Evolutionary conservation across 192 early-diverging fungal species (phyloP).

Genomic region (Radiomyces spectabilis): DNA sequence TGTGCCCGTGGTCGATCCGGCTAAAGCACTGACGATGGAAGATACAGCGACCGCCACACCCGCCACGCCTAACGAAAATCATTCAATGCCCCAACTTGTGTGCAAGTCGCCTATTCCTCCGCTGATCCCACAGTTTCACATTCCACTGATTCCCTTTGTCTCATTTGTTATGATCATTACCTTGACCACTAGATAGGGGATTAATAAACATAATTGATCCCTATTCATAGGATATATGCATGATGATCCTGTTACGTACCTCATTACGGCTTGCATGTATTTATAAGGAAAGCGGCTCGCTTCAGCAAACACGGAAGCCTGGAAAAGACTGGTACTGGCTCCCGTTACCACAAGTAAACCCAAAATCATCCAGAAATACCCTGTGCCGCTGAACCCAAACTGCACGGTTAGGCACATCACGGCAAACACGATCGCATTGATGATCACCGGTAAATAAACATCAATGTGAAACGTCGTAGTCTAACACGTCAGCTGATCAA

Average conservation of each 20-base stretch:
- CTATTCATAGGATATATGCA: background rate
- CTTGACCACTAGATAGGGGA: constrained; percentile 38
- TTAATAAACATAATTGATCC: background rate
- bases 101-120: no score
- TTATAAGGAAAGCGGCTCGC: constrained; percentile 58
- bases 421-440: constrained; percentile 47
- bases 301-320: constrained; percentile 65
- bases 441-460: constrained; percentile 29
- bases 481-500: background rate
- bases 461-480: constrained; percentile 1
- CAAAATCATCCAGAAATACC: constrained; percentile 58
- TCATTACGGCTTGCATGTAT: constrained; percentile 67
- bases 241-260: constrained; percentile 26
- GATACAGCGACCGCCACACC: constrained; percentile 59
- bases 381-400: constrained; percentile 31
- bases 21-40: constrained; percentile 50
- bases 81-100: no score
- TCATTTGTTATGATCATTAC: constrained; percentile 5
- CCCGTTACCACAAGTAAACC: constrained; percentile 50
- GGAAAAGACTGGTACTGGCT: constrained; percentile 51
- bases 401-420: constrained; percentile 44
- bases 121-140: background rate
- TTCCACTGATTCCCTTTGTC: background rate
- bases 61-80: constrained; percentile 41
- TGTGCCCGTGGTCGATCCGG: constrained; percentile 17